Evolutionary conservation across 2,329 filamentous ascomycete genomes (phyloP).

Genomic region (Fusarium newnesense): DNA sequence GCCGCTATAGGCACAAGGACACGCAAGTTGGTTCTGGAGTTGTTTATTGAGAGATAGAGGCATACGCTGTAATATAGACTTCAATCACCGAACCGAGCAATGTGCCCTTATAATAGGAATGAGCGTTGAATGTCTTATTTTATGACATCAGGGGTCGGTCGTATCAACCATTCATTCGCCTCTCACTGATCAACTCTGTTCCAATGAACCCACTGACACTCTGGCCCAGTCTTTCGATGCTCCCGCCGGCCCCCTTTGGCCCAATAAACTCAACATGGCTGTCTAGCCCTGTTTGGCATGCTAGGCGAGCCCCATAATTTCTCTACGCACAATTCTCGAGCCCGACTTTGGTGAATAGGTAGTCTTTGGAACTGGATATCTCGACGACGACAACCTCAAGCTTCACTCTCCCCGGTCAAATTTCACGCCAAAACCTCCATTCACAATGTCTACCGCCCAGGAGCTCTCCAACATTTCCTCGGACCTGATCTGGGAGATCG

Average conservation of each 20-base stretch:
- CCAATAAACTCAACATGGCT: neutral
- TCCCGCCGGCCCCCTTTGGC: neutral
- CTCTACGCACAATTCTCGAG: constrained; percentile 41
- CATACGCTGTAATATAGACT: neutral
- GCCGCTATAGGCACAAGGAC: constrained; percentile 22
- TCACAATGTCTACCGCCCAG: constrained; percentile 66
- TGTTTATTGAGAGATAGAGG: neutral
- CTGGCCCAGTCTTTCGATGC: neutral
- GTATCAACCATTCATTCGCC: constrained; percentile 16
- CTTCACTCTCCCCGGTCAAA: constrained; percentile 38
- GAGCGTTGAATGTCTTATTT: neutral
- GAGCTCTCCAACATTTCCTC: constrained; percentile 79
- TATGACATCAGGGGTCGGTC: constrained; percentile 19
- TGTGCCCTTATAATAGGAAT: too few species aligned
- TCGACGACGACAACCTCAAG: constrained; percentile 46
- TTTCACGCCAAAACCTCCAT: constrained; percentile 44
- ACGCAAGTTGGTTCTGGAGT: constrained; percentile 1
- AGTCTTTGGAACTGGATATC: constrained; percentile 34
- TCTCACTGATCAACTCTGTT: neutral
- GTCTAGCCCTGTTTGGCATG: constrained; percentile 45
- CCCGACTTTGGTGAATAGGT: constrained; percentile 19
- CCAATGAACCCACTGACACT: neutral
- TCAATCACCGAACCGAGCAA: neutral
- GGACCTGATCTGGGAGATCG: constrained; percentile 94
- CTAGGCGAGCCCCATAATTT: constrained; percentile 55